These are phyloP conservation scores for Draba incana DNA, from an alignment of 345 rosid species.

Conservation along the genomic window DNA sequence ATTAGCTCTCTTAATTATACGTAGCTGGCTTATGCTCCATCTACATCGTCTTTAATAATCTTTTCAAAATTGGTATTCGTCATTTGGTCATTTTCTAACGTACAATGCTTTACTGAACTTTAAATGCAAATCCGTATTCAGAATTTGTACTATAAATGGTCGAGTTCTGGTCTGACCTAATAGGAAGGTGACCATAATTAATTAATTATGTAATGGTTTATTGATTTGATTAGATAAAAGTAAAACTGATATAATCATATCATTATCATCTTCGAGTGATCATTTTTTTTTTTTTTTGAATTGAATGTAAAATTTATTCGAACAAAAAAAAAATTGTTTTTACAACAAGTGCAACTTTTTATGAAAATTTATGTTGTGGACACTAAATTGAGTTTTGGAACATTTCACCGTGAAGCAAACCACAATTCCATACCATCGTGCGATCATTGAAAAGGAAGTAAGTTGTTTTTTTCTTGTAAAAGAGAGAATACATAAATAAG, in stretches of 20 bases:
- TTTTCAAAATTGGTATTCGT: background rate
- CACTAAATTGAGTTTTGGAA: too few relatives aligned
- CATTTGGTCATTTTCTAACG: background rate
- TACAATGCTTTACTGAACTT: too few relatives aligned
- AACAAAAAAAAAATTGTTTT: too few relatives aligned
- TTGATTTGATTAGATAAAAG: background rate
- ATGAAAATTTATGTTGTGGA: too few relatives aligned
- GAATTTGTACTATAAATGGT: background rate
- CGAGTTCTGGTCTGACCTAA: too few relatives aligned
- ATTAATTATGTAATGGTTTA: background rate
- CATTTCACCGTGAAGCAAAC: too few relatives aligned
- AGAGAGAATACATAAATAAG: conserved; percentile 6
- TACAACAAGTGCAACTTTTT: too few relatives aligned
- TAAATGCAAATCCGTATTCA: background rate
- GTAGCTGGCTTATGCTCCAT: conserved; percentile 7
- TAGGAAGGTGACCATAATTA: too few relatives aligned
- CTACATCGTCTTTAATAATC: background rate
- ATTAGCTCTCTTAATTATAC: background rate
- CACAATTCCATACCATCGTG: too few relatives aligned
- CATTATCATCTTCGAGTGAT: background rate
- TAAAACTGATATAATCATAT: background rate
- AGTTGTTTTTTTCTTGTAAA: background rate
- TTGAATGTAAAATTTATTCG: too few relatives aligned
- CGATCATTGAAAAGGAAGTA: background rate
- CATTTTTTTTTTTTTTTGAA: too few relatives aligned